These are phyloP conservation scores for Decorospora gaudefroyi DNA, from an alignment of 2,329 filamentous ascomycete genomes.

Conservation along the genomic window DNA sequence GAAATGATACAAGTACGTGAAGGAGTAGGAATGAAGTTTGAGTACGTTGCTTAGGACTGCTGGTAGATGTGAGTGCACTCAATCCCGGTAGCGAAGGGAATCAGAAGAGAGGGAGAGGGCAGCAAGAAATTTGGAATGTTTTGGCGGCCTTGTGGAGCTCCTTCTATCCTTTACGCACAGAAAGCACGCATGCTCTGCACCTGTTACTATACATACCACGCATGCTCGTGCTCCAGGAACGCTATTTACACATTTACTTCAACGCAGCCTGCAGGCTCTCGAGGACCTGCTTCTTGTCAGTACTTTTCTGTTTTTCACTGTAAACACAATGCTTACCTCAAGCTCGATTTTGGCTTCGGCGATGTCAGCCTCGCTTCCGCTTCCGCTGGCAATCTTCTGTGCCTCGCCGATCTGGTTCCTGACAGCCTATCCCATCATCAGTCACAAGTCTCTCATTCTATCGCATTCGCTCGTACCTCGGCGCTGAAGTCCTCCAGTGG, in stretches of 20 bases:
- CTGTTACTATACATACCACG: conserved; percentile 16
- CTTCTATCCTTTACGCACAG: conserved; percentile 42
- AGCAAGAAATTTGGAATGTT: conserved; percentile 27
- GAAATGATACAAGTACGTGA: conserved; percentile 12
- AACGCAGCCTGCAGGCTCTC: conserved; percentile 80
- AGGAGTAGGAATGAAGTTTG: conserved; percentile 24
- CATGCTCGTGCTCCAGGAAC: conserved; percentile 31
- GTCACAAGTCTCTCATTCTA: conserved; percentile 3
- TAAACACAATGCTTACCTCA: conserved; percentile 67
- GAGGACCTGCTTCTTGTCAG: conserved; percentile 66
- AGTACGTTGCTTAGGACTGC: conserved; percentile 19
- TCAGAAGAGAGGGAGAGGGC: conserved; percentile 7
- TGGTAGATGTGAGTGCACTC: conserved; percentile 27
- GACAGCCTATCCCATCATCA: conserved; percentile 63
- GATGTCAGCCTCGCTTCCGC: conserved; percentile 94
- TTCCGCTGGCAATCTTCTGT: conserved; percentile 89
- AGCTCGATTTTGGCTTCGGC: conserved; percentile 99
- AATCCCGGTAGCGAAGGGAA: conserved; percentile 10
- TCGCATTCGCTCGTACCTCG: conserved; percentile 58
- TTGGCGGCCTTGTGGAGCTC: conserved; percentile 33
- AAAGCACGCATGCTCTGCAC: conserved; percentile 33
- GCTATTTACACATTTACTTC: conserved; percentile 68
- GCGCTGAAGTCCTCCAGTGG: conserved; percentile 93
- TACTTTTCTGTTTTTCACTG: conserved; percentile 16
- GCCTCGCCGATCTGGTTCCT: conserved; percentile 89